Conservation (phyloP, 208 protist genomes). For the Trypanosoma mega region DNA sequence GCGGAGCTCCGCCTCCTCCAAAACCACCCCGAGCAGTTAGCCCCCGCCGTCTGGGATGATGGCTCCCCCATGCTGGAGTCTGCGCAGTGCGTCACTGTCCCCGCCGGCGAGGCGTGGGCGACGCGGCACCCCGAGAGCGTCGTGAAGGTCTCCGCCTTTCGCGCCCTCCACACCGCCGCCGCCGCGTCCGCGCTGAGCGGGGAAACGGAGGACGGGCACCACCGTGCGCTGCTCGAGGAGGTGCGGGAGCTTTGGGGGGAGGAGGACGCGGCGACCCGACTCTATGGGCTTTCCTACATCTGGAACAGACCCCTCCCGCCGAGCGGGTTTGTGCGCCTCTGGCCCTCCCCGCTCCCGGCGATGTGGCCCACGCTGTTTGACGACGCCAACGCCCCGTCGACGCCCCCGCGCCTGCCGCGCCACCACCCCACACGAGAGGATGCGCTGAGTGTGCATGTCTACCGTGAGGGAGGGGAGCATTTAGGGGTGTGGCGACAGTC, state of each 20-base stretch:
- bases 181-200: conserved; percentile 6
- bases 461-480: conserved; percentile 17
- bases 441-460: conserved; percentile 22
- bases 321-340: conserved; percentile 64
- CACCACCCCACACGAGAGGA: not conserved
- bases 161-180: conserved; percentile 34
- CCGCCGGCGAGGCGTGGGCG: conserved; percentile 27
- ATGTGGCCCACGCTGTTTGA: conserved; percentile 69
- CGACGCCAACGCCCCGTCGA: not conserved
- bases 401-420: not conserved
- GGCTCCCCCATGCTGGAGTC: conserved; percentile 13
- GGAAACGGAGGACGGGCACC: not conserved
- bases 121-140: conserved; percentile 46
- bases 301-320: conserved; percentile 73
- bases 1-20: conserved; percentile 46
- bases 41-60: conserved; percentile 28
- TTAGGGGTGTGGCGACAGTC: conserved; percentile 83
- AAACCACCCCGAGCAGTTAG: conserved; percentile 41
- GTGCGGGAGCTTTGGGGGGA: conserved; percentile 3
- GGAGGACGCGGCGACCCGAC: conserved; percentile 17
- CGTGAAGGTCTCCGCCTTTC: conserved; percentile 41
- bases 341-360: conserved; percentile 49
- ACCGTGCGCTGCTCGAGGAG: conserved; percentile 13
- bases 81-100: conserved; percentile 64
- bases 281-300: conserved; percentile 76